phyloP scores from a whole-genome alignment of 768 basidiomycete genomes.

The Asterophora lycoperdoides region DNA sequence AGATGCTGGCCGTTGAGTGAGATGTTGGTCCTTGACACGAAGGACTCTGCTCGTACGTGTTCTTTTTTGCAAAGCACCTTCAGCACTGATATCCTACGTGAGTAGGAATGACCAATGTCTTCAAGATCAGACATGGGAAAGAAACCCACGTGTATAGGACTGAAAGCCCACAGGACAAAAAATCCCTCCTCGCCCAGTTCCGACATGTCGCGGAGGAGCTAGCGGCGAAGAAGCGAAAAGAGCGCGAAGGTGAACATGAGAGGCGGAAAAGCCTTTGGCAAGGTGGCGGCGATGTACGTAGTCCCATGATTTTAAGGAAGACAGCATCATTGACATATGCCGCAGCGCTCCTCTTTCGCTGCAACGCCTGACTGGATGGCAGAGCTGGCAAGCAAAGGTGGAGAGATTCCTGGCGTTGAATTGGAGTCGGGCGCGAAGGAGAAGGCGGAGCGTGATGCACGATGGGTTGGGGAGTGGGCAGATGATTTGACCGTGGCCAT shows the following conservation, averaged over 20 bases:
- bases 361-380: slow-evolving; percentile 75
- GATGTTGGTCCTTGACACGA: slow-evolving; percentile 93
- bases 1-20: slow-evolving; percentile 91
- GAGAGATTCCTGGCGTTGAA: slow-evolving; percentile 41
- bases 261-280: slow-evolving; percentile 75
- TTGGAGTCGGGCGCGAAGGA: slow-evolving; percentile 51
- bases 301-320: neutral
- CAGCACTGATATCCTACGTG: slow-evolving; percentile 2
- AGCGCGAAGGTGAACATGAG: slow-evolving; percentile 91
- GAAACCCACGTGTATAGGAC: slow-evolving; percentile 94
- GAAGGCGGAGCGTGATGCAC: slow-evolving; percentile 73
- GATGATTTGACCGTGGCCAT: slow-evolving; percentile 92
- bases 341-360: slow-evolving; percentile 34
- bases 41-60: slow-evolving; percentile 81
- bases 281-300: slow-evolving; percentile 38
- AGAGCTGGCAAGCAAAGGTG: slow-evolving; percentile 57
- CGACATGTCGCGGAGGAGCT: slow-evolving; percentile 92
- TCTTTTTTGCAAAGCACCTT: neutral
- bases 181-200: slow-evolving; percentile 76
- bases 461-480: slow-evolving; percentile 88
- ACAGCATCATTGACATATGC: neutral
- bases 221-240: slow-evolving; percentile 81
- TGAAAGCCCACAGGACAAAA: slow-evolving; percentile 80
- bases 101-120: slow-evolving; percentile 88
- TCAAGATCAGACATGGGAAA: slow-evolving; percentile 91